Percentiles rank a stretch among this genome's conserved stretches.
phyloP scores from a whole-genome alignment of 305 asterid species.

The Fraxinus velutina region DNA sequence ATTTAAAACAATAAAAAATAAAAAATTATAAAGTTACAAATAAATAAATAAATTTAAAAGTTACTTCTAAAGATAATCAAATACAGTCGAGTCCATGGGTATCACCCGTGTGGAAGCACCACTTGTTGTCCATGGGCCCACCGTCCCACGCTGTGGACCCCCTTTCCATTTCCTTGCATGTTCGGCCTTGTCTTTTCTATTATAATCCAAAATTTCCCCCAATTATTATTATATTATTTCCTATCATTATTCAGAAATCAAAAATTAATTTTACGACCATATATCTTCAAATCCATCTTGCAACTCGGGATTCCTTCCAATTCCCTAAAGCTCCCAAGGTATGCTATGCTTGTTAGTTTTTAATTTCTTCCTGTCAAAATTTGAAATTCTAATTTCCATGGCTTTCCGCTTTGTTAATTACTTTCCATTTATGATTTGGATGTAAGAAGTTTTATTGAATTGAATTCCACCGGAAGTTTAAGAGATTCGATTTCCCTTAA shows the following conservation, averaged over 20 bases:
- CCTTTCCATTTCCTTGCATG: neutral
- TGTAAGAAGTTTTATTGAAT: conserved; percentile 29
- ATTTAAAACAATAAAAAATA: no score
- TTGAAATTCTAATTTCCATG: conserved; percentile 14
- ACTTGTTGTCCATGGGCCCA: neutral
- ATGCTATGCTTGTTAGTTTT: conserved; percentile 38
- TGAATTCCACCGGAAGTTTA: conserved; percentile 16
- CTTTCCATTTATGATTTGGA: conserved; percentile 16
- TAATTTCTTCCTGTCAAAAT: neutral
- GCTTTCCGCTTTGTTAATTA: conserved; percentile 3
- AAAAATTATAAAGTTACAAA: no score
- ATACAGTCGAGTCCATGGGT: neutral
- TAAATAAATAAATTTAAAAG: no score
- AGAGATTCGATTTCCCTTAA: neutral
- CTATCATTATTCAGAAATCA: neutral
- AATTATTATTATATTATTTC: conserved; percentile 1
- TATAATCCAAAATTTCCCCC: conserved; percentile 14
- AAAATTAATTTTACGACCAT: neutral
- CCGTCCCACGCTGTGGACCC: neutral
- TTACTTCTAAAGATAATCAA: neutral
- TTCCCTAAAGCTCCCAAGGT: conserved; percentile 32
- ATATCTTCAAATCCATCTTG: neutral
- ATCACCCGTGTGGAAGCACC: neutral
- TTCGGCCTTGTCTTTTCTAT: neutral
- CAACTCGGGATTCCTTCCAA: neutral